Conservation (phyloP, 495 filamentous ascomycete genomes). For the Amphirosellinia nigrospora region DNA sequence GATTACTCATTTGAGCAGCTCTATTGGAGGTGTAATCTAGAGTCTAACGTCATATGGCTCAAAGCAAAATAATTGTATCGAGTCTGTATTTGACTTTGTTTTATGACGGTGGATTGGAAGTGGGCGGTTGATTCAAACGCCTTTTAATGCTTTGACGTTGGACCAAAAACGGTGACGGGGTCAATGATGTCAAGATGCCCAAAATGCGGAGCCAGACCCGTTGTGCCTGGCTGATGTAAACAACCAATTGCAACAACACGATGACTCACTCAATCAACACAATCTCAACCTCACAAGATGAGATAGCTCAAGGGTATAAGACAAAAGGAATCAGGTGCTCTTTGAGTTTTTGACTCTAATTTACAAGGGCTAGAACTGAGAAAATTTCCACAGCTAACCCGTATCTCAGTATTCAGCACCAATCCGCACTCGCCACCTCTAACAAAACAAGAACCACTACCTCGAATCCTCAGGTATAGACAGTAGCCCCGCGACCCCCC, state of each 20-base stretch:
- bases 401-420: slow-evolving; percentile 50
- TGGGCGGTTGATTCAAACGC: not conserved
- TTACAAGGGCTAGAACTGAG: slow-evolving; percentile 54
- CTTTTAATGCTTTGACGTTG: not conserved
- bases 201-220: slow-evolving; percentile 22
- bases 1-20: slow-evolving; percentile 33
- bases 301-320: slow-evolving; percentile 19
- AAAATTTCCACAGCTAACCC: slow-evolving; percentile 46
- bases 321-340: slow-evolving; percentile 61
- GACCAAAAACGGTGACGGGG: not conserved
- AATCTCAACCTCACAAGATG: not conserved
- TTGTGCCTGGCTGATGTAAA: not conserved
- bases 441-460: slow-evolving; percentile 50
- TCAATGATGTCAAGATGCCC: slow-evolving; percentile 22
- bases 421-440: slow-evolving; percentile 46
- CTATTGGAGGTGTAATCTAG: not conserved
- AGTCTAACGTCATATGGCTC: not conserved
- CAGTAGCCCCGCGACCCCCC: slow-evolving; percentile 43
- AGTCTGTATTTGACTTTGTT: not conserved
- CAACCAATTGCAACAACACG: too few species aligned
- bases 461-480: slow-evolving; percentile 54
- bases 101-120: not conserved
- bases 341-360: slow-evolving; percentile 47
- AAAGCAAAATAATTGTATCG: not conserved
- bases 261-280: not conserved